Evolutionary conservation across 441 rosid species (phyloP).

Genomic region (Manihot esculenta): DNA sequence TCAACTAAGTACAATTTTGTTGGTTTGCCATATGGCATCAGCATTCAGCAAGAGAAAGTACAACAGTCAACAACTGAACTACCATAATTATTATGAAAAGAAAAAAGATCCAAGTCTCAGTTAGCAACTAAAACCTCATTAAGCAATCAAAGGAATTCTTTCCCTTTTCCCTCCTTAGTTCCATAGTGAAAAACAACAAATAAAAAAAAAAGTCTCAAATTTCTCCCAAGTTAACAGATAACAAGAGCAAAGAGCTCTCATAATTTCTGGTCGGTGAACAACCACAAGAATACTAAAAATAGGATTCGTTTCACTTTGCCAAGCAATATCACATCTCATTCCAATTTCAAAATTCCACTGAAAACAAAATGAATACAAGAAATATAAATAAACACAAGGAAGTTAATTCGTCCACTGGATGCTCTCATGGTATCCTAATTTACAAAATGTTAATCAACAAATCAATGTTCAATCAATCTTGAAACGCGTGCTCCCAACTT

Average conservation of each 20-base stretch:
- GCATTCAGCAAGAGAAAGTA: background rate
- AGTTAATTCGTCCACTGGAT: background rate
- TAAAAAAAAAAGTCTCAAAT: background rate
- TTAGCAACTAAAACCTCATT: background rate
- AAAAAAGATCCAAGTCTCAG: background rate
- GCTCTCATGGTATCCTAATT: background rate
- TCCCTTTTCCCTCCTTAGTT: background rate
- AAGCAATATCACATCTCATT: background rate
- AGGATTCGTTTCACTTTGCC: background rate
- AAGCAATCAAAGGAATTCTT: background rate
- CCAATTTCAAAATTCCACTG: background rate
- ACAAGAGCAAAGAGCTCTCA: too few relatives aligned
- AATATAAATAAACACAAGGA: too few relatives aligned
- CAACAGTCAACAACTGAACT: background rate
- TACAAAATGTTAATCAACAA: constrained; percentile 1
- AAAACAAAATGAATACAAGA: background rate
- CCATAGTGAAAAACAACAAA: too few relatives aligned
- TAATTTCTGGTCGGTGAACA: too few relatives aligned
- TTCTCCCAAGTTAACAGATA: background rate
- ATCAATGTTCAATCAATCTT: background rate
- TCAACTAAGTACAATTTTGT: background rate
- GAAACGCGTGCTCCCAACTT: background rate
- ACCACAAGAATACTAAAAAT: too few relatives aligned
- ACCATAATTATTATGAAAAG: background rate
- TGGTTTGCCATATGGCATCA: constrained; percentile 6